Evolutionary conservation across 176 grass and related monocot genomes (phyloP), one percentile per base, ranked within the genome.

Genomic region (Oryza glaberrima): DNA sequence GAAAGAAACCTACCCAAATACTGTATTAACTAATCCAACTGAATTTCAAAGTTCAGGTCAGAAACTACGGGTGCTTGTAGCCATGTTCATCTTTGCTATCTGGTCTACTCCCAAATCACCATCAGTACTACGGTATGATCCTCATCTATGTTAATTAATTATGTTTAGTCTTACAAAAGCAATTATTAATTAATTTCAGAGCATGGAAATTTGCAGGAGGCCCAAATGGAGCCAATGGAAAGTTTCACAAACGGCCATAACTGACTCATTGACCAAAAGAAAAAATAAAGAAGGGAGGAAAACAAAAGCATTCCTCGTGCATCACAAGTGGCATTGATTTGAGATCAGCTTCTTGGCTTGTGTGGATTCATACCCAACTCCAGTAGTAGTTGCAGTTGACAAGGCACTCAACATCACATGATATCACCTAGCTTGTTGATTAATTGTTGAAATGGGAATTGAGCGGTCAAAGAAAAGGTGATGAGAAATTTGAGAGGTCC

Each of bases 181-280:
- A 48, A 20, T 22, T 56, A 46, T 11, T 51, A 36, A 36, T 36
- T 58, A 58, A 17, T 22, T 36, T 35, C 5, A 52, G 48, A 52
- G 5, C 78, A 64, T 34, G 81, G 40, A 67, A 64, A 75, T 15
- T 8, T 35, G 48, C 2, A 9, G 1, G 70, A 65, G 10, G 52
- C 65, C 26, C 70, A 74, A 73, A 65, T 74, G 81, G 70, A 61
- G 65, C 15, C 40, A 46, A 48, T 40, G 46, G 6, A 58, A 16
- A 61, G 40, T 47, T 10, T 32, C 70, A 65, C 23, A 74, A 47
- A 83, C 25, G 11, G 6, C 11, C 81, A 65, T 35, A 64, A 47
- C 25, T 22, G 14, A 83, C 41, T 48, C 22, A 54, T 46, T 73
- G 69, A 46, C 80, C 9, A 28, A 16, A 63, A 40, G 19, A 15